Conservation (phyloP, 805 yeast species). For the Kuraishia hungarica region DNA sequence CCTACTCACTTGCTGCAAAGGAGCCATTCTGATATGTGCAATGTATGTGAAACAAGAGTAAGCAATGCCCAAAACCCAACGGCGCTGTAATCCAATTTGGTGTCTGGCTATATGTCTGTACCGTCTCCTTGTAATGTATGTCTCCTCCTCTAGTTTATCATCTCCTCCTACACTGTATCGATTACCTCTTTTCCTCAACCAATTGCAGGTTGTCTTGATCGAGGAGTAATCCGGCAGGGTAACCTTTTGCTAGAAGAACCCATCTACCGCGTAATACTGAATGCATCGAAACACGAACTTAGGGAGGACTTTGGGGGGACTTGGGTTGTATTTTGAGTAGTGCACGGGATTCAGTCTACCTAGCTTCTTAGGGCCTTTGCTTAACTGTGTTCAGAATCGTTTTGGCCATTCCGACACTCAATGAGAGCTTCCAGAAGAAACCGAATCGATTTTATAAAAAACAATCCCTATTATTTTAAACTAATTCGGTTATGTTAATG, state of each 20-base stretch:
- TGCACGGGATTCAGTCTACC: not conserved
- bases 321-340: not conserved
- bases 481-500: too few relatives aligned
- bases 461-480: too few relatives aligned
- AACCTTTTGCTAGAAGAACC: too few relatives aligned
- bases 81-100: not conserved
- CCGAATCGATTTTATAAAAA: too few relatives aligned
- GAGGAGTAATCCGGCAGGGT: not conserved
- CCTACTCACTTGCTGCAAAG: conserved; percentile 11
- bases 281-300: not conserved
- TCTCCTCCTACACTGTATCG: not conserved
- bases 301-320: too few relatives aligned
- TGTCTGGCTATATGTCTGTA: too few relatives aligned
- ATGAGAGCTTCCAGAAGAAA: too few relatives aligned
- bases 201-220: not conserved
- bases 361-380: too few relatives aligned
- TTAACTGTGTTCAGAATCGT: too few relatives aligned
- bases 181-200: not conserved
- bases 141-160: not conserved
- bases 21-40: conserved; percentile 10
- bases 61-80: not conserved
- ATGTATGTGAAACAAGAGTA: not conserved
- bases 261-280: not conserved
- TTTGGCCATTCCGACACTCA: too few relatives aligned
- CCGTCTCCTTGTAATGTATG: too few relatives aligned